Percentiles rank a stretch among this genome's conserved stretches.
Conservation (phyloP, 1,284 basidiomycete genomes). For the Microbotryum intermedium region DNA sequence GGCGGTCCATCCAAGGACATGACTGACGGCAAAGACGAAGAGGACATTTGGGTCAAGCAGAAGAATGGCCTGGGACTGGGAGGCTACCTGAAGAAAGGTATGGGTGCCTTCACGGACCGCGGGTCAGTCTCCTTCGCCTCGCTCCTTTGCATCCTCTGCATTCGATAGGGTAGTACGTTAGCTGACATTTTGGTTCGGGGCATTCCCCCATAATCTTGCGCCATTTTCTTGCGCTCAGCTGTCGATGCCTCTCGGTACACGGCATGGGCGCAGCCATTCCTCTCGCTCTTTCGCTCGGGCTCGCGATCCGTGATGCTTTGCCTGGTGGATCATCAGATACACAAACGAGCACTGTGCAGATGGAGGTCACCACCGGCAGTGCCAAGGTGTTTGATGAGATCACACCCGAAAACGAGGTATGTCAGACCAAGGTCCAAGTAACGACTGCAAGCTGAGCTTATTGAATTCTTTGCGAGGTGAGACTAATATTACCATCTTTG, state of each 20-base stretch:
- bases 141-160: not conserved
- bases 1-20: conserved; percentile 24
- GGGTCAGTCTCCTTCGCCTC: conserved; percentile 18
- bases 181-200: not conserved
- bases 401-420: conserved; percentile 30
- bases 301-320: conserved; percentile 32
- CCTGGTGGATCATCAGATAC: conserved; percentile 20
- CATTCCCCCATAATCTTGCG: not conserved
- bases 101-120: conserved; percentile 27
- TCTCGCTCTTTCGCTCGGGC: conserved; percentile 26
- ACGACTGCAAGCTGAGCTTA: too few species aligned
- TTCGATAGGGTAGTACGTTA: not conserved
- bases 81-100: conserved; percentile 29
- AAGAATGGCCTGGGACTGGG: conserved; percentile 21
- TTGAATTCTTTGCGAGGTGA: not conserved
- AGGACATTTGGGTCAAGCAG: conserved; percentile 30
- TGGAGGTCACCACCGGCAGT: conserved; percentile 28
- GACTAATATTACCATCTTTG: not conserved
- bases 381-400: conserved; percentile 31
- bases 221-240: not conserved
- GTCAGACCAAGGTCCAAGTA: too few species aligned
- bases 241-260: conserved; percentile 21
- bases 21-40: conserved; percentile 3
- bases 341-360: not conserved
- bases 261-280: conserved; percentile 34